Base-by-base conservation (phyloP, 768 basidiomycete genomes). In the Collybia mongolica region DNA sequence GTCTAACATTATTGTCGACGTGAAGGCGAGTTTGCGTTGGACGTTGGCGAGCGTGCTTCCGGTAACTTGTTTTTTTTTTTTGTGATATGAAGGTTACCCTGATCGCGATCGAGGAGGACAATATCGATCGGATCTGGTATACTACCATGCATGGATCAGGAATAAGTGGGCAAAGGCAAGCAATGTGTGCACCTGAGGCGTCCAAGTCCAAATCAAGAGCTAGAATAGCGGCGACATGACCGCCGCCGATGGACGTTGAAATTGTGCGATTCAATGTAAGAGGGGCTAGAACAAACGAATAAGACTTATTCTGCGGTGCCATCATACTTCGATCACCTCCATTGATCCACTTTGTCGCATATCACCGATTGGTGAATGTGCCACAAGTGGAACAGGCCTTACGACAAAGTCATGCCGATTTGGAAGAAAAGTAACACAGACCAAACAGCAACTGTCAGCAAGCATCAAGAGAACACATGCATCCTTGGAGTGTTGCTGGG, bases 381-480 rank as follows among this genome's bases (percentile, higher is more conserved):
- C 44, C 28, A 23, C 24, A 32, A 36, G 26, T 32, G 49, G 28
- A 17, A 32, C 41, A 2, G 3, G 8, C 19, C 22, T 23, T 39
- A 22, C 46, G 49, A 42, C 39, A 52, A n/a, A n/a, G 45, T 32
- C 49, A 48, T 23, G 12, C 43, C 32, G n/a, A 17, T 55, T 44
- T 55, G 41, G 40, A 35, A 54, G 35, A 35, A 53, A 47, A 39
- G 39, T 41, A 41, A 46, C 39, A 53, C 38, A 38, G 39, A 19
- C 19, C 18, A 40, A 23, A 23, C 39, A 40, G 44, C 44, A 45
- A 45, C 44, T 29, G 29, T 45, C 24, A 23, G 6, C 22, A 19
- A 19, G 3, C 24, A 23, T 40, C 22, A 19, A 19, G 15, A 40
- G 39, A 19, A 40, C 39, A 40, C 17, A 19, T 14, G n/a, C 18